Conservation (phyloP, 208 protist species). For the Crithidia sp. region DNA sequence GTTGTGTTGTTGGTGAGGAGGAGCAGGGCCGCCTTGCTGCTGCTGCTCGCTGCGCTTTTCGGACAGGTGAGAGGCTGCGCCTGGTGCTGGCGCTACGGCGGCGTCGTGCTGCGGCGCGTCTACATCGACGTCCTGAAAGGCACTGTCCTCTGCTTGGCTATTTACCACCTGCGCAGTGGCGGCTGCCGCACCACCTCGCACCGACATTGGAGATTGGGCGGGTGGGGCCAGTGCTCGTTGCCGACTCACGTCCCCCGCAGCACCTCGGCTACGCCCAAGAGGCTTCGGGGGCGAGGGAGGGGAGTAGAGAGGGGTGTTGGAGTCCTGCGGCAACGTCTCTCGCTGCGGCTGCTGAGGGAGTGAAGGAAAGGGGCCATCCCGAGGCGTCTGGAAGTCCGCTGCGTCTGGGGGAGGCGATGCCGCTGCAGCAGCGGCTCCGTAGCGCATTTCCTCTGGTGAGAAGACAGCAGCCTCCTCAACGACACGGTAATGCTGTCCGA, state of each 20-base stretch:
- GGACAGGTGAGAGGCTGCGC: too few relatives aligned
- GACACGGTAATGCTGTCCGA: not conserved
- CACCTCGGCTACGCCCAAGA: not conserved
- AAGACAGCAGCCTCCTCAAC: not conserved
- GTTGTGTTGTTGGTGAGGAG: too few relatives aligned
- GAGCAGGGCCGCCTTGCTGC: too few relatives aligned
- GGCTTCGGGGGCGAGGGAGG: not conserved
- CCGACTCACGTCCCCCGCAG: not conserved
- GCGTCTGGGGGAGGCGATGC: too few relatives aligned
- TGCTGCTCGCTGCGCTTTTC: too few relatives aligned
- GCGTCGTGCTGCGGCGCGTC: not conserved
- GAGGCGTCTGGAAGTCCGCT: slow-evolving; percentile 3
- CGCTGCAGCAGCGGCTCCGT: too few relatives aligned
- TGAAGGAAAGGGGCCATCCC: not conserved
- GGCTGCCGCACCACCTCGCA: not conserved
- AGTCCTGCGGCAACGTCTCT: not conserved
- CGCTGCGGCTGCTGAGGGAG: not conserved
- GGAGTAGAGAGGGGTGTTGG: slow-evolving; percentile 16
- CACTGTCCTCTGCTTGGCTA: not conserved
- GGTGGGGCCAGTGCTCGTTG: slow-evolving; percentile 3
- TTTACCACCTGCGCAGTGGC: too few relatives aligned
- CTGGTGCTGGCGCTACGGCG: too few relatives aligned
- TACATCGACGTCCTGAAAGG: not conserved
- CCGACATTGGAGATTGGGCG: not conserved
- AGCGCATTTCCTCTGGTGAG: not conserved